Percentiles rank a stretch among this genome's conserved stretches.
These are phyloP conservation scores for Elaeis oleifera DNA, from an alignment of 202 grass and related monocot genomes.

Conservation along the genomic window DNA sequence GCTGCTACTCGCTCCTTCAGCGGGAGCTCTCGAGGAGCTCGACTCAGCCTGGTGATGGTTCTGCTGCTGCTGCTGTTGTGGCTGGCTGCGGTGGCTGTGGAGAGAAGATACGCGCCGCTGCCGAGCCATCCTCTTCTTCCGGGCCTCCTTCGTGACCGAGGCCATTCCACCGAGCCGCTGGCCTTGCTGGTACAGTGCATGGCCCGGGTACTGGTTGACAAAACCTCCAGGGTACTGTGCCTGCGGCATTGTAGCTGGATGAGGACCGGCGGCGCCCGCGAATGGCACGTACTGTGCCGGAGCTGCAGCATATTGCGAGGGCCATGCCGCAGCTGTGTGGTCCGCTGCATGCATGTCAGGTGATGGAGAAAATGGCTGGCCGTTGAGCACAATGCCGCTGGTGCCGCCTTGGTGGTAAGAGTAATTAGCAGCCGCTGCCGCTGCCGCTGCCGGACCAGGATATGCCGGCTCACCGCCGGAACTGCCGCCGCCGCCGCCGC, in stretches of 20 bases:
- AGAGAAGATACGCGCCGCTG: slow-evolving; percentile 59
- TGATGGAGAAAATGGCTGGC: slow-evolving; percentile 51
- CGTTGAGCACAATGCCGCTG: slow-evolving; percentile 47
- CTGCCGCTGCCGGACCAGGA: slow-evolving; percentile 3
- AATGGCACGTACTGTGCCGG: slow-evolving; percentile 24
- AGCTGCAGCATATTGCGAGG: slow-evolving; percentile 22
- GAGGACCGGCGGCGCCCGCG: slow-evolving; percentile 15
- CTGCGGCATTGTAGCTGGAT: slow-evolving; percentile 17
- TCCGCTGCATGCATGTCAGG: slow-evolving; percentile 48
- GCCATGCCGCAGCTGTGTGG: slow-evolving; percentile 35
- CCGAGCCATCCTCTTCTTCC: slow-evolving; percentile 89
- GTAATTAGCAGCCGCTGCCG: slow-evolving; percentile 16
- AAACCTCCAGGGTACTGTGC: slow-evolving; percentile 34
- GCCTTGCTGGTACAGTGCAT: slow-evolving; percentile 26
- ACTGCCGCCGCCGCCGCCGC: background rate
- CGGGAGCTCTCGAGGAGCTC: slow-evolving; percentile 2
- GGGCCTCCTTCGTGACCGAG: slow-evolving; percentile 67
- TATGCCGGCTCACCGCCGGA: slow-evolving; percentile 29
- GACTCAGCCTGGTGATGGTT: background rate
- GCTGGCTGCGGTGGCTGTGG: slow-evolving; percentile 52
- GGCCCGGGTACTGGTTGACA: slow-evolving; percentile 25
- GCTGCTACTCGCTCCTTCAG: slow-evolving; percentile 15
- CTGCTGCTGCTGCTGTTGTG: slow-evolving; percentile 29
- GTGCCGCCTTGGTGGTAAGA: slow-evolving; percentile 42
- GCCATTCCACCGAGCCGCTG: slow-evolving; percentile 24